phyloP scores from a whole-genome alignment of 2,329 filamentous ascomycete species.

The Trichoderma sp. region DNA sequence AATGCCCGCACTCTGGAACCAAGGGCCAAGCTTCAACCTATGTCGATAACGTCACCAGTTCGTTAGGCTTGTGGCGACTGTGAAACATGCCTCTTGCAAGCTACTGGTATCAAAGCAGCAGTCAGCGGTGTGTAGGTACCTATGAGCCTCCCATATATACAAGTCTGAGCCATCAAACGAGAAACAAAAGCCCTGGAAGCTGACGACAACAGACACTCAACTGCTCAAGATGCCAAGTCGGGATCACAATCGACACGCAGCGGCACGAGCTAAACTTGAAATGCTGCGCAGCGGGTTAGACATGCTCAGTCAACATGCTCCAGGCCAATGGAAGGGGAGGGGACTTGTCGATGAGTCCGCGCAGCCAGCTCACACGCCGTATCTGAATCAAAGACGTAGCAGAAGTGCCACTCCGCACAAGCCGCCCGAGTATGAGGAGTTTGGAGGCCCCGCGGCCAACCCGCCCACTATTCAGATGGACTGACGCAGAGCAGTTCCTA shows the following conservation, averaged over 20 bases:
- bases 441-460: background rate
- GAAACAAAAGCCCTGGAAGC: background rate
- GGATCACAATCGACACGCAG: constrained; percentile 12
- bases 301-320: background rate
- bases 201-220: constrained; percentile 12
- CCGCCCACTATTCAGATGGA: background rate
- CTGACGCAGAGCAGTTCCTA: background rate
- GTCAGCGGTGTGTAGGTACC: constrained; percentile 1
- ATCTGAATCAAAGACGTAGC: background rate
- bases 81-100: constrained; percentile 3
- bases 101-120: constrained; percentile 10
- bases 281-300: background rate
- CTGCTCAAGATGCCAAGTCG: constrained; percentile 15
- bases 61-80: background rate
- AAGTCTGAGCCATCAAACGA: background rate
- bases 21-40: no score
- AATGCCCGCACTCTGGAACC: no score
- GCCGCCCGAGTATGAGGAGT: no score
- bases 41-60: background rate
- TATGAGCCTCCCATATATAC: background rate
- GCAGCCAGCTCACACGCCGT: constrained; percentile 4
- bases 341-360: background rate
- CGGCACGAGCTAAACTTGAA: constrained; percentile 8
- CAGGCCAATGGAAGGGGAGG: constrained; percentile 11
- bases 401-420: background rate